These are phyloP conservation scores for Geotrichum armillariae DNA, from an alignment of 1,139 yeast species.

Conservation along the genomic window DNA sequence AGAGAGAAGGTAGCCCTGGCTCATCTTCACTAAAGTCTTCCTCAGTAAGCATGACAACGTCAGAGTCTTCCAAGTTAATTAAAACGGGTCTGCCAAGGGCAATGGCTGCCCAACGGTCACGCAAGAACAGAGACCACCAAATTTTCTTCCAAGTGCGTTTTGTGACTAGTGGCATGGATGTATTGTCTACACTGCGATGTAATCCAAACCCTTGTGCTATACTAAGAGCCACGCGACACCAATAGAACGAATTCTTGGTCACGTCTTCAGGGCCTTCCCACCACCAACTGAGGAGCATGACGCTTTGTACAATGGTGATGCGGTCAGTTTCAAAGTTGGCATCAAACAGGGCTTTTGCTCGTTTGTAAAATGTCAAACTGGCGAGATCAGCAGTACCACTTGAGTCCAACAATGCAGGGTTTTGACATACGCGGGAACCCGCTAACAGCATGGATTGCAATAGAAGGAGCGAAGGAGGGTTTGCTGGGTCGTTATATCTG, in stretches of 20 bases:
- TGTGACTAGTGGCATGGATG: slow-evolving; percentile 43
- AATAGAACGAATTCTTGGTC: slow-evolving; percentile 70
- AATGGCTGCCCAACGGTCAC: slow-evolving; percentile 70
- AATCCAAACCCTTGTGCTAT: slow-evolving; percentile 81
- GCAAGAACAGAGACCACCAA: slow-evolving; percentile 80
- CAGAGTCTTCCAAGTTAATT: slow-evolving; percentile 74
- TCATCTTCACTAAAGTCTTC: slow-evolving; percentile 67
- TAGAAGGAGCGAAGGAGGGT: slow-evolving; percentile 67
- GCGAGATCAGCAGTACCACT: slow-evolving; percentile 60
- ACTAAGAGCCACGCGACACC: slow-evolving; percentile 73
- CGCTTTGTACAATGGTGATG: slow-evolving; percentile 63
- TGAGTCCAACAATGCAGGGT: slow-evolving; percentile 57
- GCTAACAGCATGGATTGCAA: slow-evolving; percentile 69
- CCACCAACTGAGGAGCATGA: slow-evolving; percentile 65
- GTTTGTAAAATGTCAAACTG: slow-evolving; percentile 64
- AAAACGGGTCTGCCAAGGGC: slow-evolving; percentile 75
- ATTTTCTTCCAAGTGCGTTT: slow-evolving; percentile 65
- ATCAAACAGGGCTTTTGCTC: slow-evolving; percentile 78
- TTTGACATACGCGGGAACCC: slow-evolving; percentile 63
- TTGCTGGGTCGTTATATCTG: slow-evolving; percentile 56
- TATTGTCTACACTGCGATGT: slow-evolving; percentile 50
- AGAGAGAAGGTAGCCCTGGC: slow-evolving; percentile 46
- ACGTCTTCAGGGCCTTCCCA: slow-evolving; percentile 83
- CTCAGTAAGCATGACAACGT: slow-evolving; percentile 67
- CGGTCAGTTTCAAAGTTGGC: slow-evolving; percentile 74